phyloP scores from a whole-genome alignment of 768 basidiomycete genomes.

The Suillus subaureus region DNA sequence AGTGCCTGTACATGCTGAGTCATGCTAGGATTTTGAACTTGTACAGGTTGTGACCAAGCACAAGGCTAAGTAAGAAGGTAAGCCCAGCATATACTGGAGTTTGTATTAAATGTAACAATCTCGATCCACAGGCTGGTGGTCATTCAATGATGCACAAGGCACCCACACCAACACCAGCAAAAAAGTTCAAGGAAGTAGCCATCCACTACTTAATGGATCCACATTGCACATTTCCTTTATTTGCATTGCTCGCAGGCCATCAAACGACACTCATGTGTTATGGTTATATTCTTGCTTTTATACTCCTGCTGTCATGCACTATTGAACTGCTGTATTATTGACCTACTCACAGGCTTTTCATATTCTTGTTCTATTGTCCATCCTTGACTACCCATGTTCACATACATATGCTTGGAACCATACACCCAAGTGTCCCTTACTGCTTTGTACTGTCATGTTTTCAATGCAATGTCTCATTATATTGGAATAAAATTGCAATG shows the following conservation, averaged over 20 bases:
- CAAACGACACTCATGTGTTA: neutral
- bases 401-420: neutral
- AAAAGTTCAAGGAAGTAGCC: neutral
- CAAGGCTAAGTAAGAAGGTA: neutral
- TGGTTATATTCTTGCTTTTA: neutral
- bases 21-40: neutral
- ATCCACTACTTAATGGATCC: neutral
- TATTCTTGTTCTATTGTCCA: neutral
- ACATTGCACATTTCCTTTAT: neutral
- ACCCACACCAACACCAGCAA: neutral
- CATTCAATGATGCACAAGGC: neutral
- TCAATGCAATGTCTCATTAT: neutral
- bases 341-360: neutral
- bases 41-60: neutral
- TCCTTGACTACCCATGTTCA: neutral
- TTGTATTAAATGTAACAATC: neutral
- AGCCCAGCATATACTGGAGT: neutral
- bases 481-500: neutral
- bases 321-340: slow-evolving; percentile 2
- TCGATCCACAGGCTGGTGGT: neutral
- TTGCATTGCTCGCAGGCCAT: neutral
- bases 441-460: neutral
- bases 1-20: neutral
- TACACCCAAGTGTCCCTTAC: neutral
- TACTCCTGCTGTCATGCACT: neutral